A percentile compares a stretch with the other conserved stretches of the same genome.
Evolutionary conservation across 768 basidiomycete genomes (phyloP).

Genomic region (Xerocomellus amylosporus): DNA sequence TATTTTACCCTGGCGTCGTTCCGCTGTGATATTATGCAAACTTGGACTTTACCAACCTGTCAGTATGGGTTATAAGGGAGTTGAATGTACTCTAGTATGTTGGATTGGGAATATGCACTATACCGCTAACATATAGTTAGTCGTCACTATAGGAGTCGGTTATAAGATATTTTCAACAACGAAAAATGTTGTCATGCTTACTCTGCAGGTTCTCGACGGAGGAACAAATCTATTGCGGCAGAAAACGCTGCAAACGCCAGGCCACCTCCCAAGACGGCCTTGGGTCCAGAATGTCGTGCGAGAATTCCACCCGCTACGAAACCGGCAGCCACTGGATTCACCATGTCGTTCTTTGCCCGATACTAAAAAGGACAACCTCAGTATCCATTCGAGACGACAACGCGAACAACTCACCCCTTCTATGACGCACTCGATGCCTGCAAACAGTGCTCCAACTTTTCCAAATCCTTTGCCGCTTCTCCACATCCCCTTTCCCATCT

Average conservation of each 20-base stretch:
- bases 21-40: too few species aligned
- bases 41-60: too few species aligned
- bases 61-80: too few species aligned
- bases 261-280: constrained; percentile 83
- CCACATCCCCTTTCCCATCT: constrained; percentile 95
- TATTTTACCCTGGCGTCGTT: too few species aligned
- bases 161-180: constrained; percentile 5
- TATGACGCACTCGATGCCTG: constrained; percentile 94
- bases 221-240: constrained; percentile 78
- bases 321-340: constrained; percentile 84
- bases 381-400: background rate
- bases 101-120: constrained; percentile 17
- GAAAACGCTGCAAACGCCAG: constrained; percentile 93
- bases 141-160: constrained; percentile 38
- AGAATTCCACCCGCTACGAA: constrained; percentile 87
- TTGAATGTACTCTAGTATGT: constrained; percentile 16
- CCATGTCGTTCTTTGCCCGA: constrained; percentile 93
- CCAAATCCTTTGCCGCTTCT: constrained; percentile 87
- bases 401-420: constrained; percentile 71
- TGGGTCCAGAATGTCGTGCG: constrained; percentile 84
- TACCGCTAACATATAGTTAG: constrained; percentile 18
- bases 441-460: constrained; percentile 90
- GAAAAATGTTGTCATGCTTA: constrained; percentile 34
- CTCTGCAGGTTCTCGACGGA: constrained; percentile 81
- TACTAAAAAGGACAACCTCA: constrained; percentile 51